These are phyloP conservation scores for Floccularia luteovirens DNA, from an alignment of 768 basidiomycete genomes.

Conservation along the genomic window DNA sequence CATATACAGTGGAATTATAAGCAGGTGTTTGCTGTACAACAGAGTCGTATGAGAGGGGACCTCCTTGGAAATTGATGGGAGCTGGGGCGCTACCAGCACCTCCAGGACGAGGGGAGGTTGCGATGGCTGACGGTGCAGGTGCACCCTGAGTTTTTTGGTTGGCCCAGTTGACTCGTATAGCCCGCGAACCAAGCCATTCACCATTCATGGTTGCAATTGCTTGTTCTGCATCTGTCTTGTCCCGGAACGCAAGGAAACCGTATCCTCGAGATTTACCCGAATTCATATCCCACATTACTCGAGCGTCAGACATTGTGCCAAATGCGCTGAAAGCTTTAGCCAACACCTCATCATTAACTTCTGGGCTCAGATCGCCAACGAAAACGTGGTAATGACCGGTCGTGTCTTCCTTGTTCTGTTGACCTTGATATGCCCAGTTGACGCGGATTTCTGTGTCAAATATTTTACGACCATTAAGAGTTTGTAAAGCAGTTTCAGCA, in stretches of 20 bases:
- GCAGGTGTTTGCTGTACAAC: constrained; percentile 90
- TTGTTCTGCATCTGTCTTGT: constrained; percentile 98
- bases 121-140: constrained; percentile 19
- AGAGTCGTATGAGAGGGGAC: constrained; percentile 86
- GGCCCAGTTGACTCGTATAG: constrained; percentile 99
- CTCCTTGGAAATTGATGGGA: constrained; percentile 86
- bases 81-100: constrained; percentile 65
- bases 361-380: constrained; percentile 98
- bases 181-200: constrained; percentile 96
- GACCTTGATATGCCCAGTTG: constrained; percentile 99
- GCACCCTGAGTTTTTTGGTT: constrained; percentile 96
- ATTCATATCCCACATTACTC: constrained; percentile 99
- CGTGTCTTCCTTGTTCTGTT: constrained; percentile 98
- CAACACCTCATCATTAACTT: constrained; percentile 97
- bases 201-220: constrained; percentile 99
- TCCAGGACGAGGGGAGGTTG: constrained; percentile 28
- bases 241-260: constrained; percentile 96
- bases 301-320: constrained; percentile 92
- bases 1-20: constrained; percentile 95
- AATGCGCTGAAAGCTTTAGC: constrained; percentile 97
- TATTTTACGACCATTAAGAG: constrained; percentile 97
- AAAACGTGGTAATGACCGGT: constrained; percentile 98
- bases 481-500: constrained; percentile 97
- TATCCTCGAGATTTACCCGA: constrained; percentile 98
- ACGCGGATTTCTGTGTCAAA: constrained; percentile 99